Conservation (phyloP, 345 rosid genomes). For the Theobroma cacao region DNA sequence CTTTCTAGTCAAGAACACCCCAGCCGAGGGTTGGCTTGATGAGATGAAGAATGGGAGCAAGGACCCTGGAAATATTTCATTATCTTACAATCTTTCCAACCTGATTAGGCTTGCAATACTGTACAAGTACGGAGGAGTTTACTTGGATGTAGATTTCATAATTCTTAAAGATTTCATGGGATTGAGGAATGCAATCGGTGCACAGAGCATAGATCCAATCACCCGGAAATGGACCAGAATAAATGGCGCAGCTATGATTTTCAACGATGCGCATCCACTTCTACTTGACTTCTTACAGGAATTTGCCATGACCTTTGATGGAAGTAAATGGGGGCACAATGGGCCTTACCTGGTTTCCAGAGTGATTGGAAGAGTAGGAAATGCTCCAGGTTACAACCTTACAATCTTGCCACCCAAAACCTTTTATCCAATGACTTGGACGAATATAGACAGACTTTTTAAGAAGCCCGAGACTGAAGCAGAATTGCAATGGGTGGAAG, state of each 20-base stretch:
- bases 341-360: slow-evolving; percentile 72
- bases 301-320: slow-evolving; percentile 60
- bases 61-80: slow-evolving; percentile 53
- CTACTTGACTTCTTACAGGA: slow-evolving; percentile 55
- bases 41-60: slow-evolving; percentile 43
- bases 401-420: slow-evolving; percentile 58
- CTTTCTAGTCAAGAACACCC: slow-evolving; percentile 49
- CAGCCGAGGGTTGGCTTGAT: slow-evolving; percentile 55
- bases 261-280: slow-evolving; percentile 55
- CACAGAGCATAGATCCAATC: slow-evolving; percentile 38
- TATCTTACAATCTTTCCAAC: slow-evolving; percentile 62
- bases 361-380: slow-evolving; percentile 39
- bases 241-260: slow-evolving; percentile 61
- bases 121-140: slow-evolving; percentile 68
- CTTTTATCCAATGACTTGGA: slow-evolving; percentile 65
- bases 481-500: slow-evolving; percentile 40
- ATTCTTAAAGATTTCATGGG: slow-evolving; percentile 45
- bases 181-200: slow-evolving; percentile 62
- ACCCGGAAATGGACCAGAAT: slow-evolving; percentile 60
- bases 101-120: slow-evolving; percentile 53
- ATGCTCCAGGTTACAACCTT: slow-evolving; percentile 33
- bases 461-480: slow-evolving; percentile 40
- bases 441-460: slow-evolving; percentile 46
- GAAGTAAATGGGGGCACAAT: slow-evolving; percentile 71
- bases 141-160: slow-evolving; percentile 69